Percentiles rank a stretch among this genome's conserved stretches.
These are phyloP conservation scores for Annulohypoxylon moriforme DNA, from an alignment of 495 filamentous ascomycete species.

Conservation along the genomic window DNA sequence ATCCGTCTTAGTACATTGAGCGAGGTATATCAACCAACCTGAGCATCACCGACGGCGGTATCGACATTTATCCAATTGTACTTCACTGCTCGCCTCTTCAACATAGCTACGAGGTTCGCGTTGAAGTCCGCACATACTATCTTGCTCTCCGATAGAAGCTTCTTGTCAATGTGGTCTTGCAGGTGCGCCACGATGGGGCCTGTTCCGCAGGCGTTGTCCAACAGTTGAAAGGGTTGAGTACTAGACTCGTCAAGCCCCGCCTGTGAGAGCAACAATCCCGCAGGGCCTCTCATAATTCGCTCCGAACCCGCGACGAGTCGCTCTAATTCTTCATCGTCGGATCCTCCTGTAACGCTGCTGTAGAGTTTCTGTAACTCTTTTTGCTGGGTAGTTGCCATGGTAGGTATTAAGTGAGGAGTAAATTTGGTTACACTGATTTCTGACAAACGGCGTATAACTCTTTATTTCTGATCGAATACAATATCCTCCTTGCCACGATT, in stretches of 20 bases:
- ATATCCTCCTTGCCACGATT: too few species aligned
- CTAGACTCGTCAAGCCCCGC: constrained; percentile 49
- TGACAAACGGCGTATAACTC: not conserved
- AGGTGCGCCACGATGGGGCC: constrained; percentile 54
- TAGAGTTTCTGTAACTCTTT: constrained; percentile 49
- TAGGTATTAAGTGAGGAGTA: not conserved
- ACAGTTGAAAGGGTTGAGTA: constrained; percentile 48
- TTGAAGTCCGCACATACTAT: constrained; percentile 56
- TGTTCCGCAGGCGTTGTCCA: constrained; percentile 57
- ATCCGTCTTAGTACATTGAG: not conserved
- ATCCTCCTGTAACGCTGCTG: constrained; percentile 23
- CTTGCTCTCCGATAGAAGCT: constrained; percentile 51
- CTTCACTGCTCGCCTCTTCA: constrained; percentile 43
- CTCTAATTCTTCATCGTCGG: constrained; percentile 41
- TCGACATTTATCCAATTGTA: constrained; percentile 52
- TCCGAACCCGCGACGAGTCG: constrained; percentile 44
- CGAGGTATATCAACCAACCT: constrained; percentile 41
- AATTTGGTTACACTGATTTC: not conserved
- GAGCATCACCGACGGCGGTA: constrained; percentile 51
- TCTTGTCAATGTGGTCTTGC: constrained; percentile 43
- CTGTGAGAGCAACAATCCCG: constrained; percentile 48
- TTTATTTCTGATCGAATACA: too few species aligned
- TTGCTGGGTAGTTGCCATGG: constrained; percentile 40
- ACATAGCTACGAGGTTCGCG: constrained; percentile 42
- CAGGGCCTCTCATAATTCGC: constrained; percentile 52